Evolutionary conservation across 352 stramenopile species (phyloP), one percentile per base, ranked within the genome.

Genomic region (Globisporangium iwayamae): DNA sequence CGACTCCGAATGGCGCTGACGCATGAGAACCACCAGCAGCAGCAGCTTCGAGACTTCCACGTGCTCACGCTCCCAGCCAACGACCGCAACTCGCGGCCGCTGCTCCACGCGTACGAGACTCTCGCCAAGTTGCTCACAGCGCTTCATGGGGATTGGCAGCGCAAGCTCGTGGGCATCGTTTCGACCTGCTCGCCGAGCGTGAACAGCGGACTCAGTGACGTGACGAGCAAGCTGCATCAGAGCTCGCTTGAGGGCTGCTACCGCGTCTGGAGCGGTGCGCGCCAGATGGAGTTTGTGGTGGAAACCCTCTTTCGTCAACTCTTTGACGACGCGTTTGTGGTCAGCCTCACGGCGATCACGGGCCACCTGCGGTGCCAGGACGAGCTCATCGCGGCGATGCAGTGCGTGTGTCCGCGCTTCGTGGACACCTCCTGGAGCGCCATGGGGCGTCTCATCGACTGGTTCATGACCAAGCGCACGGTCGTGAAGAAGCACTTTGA

Each of bases 401-500:
- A 56, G 2, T 32, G 48, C 30, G 51, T 43, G 36, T 69, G 63
- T 41, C 63, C 63, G 32, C 56, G 57, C n/a, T 63, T 69, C 30
- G 63, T 65, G 7, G 57, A 45, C 32, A 65, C 51, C 22, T 52
- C 48, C n/a, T 69, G 56, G 63, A 18, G n/a, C 5, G 30, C 63
- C 22, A 65, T 69, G 48, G 48, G 50, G 8, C 51, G 56, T 10
- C 34, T 65, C 28, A 52, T 65, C 13, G 57, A 69, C 32, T 69
- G 63, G 63, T 60, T 69, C 39, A 51, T 56, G 16, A 34, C 20
- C 25, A 61, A 64, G 9, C 63, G 63, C 0, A 30, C 38, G 7
- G 56, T 41, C 3, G 63, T 69, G 48, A 59, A 69, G 51, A 46
- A 18, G 18, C 38, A 69, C 41, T 65, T 64, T 45, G 57, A 69